A percentile compares a stretch with the other conserved stretches of the same genome.
Conservation (phyloP, 2,329 filamentous ascomycete species). For the Sphaceloma murrayae region DNA sequence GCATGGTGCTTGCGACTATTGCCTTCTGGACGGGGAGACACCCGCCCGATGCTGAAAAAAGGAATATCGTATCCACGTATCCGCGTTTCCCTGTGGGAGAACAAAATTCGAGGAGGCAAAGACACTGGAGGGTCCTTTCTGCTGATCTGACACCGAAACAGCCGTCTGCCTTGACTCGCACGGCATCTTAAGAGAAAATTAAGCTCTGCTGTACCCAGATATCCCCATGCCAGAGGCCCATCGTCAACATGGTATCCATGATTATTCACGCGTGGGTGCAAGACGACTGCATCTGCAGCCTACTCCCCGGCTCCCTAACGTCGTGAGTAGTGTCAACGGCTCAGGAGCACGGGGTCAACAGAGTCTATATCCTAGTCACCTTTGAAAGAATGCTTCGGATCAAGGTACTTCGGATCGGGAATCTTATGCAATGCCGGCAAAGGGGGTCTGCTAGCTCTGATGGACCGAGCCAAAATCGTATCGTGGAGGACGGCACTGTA, state of each 20-base stretch:
- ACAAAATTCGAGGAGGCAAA: background rate
- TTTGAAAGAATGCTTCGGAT: background rate
- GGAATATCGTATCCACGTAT: too few species aligned
- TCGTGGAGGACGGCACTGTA: background rate
- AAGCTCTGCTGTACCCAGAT: constrained; percentile 1
- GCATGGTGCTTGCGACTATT: constrained; percentile 6
- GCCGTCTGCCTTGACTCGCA: constrained; percentile 4
- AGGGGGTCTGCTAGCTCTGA: background rate
- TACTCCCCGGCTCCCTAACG: too few species aligned
- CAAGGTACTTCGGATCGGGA: background rate
- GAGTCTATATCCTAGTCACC: too few species aligned
- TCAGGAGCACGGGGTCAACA: too few species aligned
- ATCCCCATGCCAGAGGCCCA: background rate
- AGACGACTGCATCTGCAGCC: too few species aligned
- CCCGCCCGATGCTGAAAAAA: too few species aligned
- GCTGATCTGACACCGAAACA: constrained; percentile 12
- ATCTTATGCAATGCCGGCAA: background rate
- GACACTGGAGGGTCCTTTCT: background rate
- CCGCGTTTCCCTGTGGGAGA: too few species aligned
- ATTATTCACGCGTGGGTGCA: too few species aligned
- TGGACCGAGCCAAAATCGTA: background rate
- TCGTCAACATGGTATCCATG: too few species aligned
- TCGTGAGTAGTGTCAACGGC: too few species aligned
- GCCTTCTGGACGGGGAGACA: constrained; percentile 5
- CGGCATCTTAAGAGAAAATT: background rate